Evolutionary conservation across 192 early-diverging fungal genomes (phyloP).

Genomic region (Coemansia sp.): DNA sequence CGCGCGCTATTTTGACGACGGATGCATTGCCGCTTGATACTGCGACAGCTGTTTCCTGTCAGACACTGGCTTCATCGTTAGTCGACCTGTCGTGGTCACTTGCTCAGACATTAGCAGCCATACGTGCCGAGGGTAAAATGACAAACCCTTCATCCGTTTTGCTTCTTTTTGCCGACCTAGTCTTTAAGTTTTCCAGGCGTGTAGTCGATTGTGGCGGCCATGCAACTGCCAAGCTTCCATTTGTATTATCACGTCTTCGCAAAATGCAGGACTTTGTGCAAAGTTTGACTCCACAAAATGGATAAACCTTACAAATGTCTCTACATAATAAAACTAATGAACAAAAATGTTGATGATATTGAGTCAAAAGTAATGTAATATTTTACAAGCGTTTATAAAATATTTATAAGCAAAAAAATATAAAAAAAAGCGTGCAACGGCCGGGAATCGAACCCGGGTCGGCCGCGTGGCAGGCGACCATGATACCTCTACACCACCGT

Average conservation of each 20-base stretch:
- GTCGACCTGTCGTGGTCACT: conserved; percentile 45
- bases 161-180: conserved; percentile 33
- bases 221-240: not conserved
- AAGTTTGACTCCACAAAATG: conserved; percentile 4
- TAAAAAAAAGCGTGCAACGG: conserved; percentile 36
- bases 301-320: too few relatives aligned
- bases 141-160: conserved; percentile 25
- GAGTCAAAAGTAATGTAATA: not conserved
- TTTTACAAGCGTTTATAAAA: too few relatives aligned
- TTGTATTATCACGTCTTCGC: conserved; percentile 17
- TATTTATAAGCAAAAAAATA: not conserved
- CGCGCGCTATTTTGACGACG: conserved; percentile 15
- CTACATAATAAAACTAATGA: not conserved
- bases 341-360: not conserved
- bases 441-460: conserved; percentile 81
- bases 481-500: conserved; percentile 63
- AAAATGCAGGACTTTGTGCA: conserved; percentile 29
- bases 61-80: conserved; percentile 36
- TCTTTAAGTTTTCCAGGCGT: conserved; percentile 33
- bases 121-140: conserved; percentile 23
- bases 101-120: conserved; percentile 34
- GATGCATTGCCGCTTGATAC: conserved; percentile 11
- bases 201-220: conserved; percentile 31
- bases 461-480: conserved; percentile 74
- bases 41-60: conserved; percentile 10